These are phyloP conservation scores for Teunomyces barrocoloradensis DNA, from an alignment of 805 yeast genomes.

Conservation along the genomic window DNA sequence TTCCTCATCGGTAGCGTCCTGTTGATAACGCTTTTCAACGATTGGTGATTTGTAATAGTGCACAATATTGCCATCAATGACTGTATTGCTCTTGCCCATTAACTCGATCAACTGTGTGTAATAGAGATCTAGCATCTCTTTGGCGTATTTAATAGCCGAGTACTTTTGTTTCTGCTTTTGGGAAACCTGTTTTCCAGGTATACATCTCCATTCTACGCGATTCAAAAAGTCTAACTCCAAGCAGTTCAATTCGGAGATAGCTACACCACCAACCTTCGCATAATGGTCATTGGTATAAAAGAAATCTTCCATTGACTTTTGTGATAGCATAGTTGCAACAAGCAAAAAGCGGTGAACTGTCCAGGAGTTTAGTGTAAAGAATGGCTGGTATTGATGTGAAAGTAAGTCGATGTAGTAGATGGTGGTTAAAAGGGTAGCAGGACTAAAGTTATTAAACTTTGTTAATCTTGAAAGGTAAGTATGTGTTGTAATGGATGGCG, in stretches of 20 bases:
- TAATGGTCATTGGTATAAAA: slow-evolving; percentile 92
- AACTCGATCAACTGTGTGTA: slow-evolving; percentile 38
- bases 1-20: slow-evolving; percentile 12
- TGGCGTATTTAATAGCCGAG: slow-evolving; percentile 27
- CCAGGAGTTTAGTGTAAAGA: slow-evolving; percentile 81
- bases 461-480: slow-evolving; percentile 75
- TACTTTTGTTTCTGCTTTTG: slow-evolving; percentile 9
- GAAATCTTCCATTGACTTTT: slow-evolving; percentile 89
- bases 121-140: slow-evolving; percentile 39
- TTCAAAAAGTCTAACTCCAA: slow-evolving; percentile 84
- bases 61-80: background rate
- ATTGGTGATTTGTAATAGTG: background rate
- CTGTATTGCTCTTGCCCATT: slow-evolving; percentile 30
- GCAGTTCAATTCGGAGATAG: slow-evolving; percentile 75
- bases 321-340: slow-evolving; percentile 87
- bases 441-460: slow-evolving; percentile 81
- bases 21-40: slow-evolving; percentile 4
- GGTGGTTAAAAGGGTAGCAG: slow-evolving; percentile 74
- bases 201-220: slow-evolving; percentile 65
- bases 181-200: slow-evolving; percentile 35
- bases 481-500: slow-evolving; percentile 80
- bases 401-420: slow-evolving; percentile 89
- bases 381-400: slow-evolving; percentile 67
- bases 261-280: slow-evolving; percentile 94
- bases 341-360: slow-evolving; percentile 90